Percentiles rank a stretch among this genome's conserved stretches.
These are phyloP conservation scores for Colletotrichum tabaci DNA, from an alignment of 2,329 filamentous ascomycete genomes.

Conservation along the genomic window DNA sequence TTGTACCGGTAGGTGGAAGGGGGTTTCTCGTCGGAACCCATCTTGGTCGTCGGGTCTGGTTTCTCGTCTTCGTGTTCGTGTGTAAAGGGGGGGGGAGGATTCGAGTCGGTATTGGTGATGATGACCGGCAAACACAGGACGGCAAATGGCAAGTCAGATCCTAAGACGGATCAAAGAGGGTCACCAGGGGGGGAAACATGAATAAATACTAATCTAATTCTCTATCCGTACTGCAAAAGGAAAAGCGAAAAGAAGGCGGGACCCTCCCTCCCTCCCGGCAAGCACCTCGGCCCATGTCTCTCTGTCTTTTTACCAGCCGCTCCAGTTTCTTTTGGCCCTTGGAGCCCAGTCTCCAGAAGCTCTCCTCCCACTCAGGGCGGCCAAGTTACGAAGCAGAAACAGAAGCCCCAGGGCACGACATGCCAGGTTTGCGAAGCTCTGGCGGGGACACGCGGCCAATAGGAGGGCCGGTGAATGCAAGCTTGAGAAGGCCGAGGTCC, in stretches of 20 bases:
- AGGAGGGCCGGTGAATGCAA: slow-evolving; percentile 30
- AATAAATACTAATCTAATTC: slow-evolving; percentile 35
- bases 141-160: slow-evolving; percentile 32
- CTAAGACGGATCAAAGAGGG: slow-evolving; percentile 18
- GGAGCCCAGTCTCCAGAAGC: slow-evolving; percentile 2
- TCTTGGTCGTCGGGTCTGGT: slow-evolving; percentile 47
- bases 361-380: slow-evolving; percentile 28
- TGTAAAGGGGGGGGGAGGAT: background rate
- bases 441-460: slow-evolving; percentile 27
- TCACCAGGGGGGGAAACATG: slow-evolving; percentile 21
- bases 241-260: slow-evolving; percentile 35
- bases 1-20: slow-evolving; percentile 67
- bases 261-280: slow-evolving; percentile 1
- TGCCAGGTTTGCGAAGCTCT: slow-evolving; percentile 37
- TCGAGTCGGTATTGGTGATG: slow-evolving; percentile 5
- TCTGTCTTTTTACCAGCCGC: background rate
- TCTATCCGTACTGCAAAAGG: slow-evolving; percentile 4
- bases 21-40: slow-evolving; percentile 60
- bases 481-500: slow-evolving; percentile 36
- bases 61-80: slow-evolving; percentile 18
- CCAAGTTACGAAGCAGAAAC: slow-evolving; percentile 39
- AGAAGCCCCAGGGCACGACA: slow-evolving; percentile 28
- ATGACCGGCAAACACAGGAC: slow-evolving; percentile 8
- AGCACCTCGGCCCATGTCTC: slow-evolving; percentile 38
- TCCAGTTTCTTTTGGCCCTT: slow-evolving; percentile 25